Conservation (phyloP, 495 filamentous ascomycete species). For the Polyplosphaeria fusca region DNA sequence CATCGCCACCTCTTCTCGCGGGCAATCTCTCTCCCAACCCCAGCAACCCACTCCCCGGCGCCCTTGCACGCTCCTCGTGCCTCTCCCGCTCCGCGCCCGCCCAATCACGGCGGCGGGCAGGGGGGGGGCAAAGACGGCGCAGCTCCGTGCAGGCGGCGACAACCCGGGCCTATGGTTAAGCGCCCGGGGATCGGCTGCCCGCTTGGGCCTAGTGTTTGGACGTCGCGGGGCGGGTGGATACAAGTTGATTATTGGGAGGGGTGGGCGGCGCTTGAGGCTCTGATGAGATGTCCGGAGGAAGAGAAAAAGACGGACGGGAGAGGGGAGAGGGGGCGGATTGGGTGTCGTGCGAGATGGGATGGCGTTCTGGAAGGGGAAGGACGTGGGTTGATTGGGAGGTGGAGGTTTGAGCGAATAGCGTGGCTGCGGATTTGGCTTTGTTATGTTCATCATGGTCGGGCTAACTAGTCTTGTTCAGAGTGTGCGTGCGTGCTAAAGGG, state of each 20-base stretch:
- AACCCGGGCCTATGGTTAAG: slow-evolving; percentile 30
- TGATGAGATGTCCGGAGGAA: background rate
- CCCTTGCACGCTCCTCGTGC: background rate
- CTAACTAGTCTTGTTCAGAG: too few relatives aligned
- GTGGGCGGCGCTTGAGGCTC: background rate
- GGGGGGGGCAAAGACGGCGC: background rate
- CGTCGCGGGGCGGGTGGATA: too few relatives aligned
- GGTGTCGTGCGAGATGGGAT: slow-evolving; percentile 5
- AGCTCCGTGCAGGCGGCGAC: background rate
- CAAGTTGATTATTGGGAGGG: background rate
- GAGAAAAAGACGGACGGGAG: background rate
- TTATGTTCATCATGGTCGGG: too few relatives aligned
- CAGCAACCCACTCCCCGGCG: background rate
- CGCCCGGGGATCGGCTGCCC: slow-evolving; percentile 15
- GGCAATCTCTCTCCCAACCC: background rate
- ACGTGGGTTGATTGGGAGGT: too few relatives aligned
- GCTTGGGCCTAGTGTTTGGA: background rate
- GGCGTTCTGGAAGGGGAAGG: too few relatives aligned
- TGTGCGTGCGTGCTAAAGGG: too few relatives aligned
- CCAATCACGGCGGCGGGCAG: background rate
- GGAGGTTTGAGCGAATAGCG: too few relatives aligned
- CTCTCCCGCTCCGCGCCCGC: background rate
- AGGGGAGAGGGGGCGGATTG: background rate
- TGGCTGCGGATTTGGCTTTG: too few relatives aligned
- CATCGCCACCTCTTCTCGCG: too few relatives aligned